These are phyloP conservation scores for carrot (Daucus carota) DNA, from an alignment of 129 eudicot species.

Conservation along the genomic window DNA sequence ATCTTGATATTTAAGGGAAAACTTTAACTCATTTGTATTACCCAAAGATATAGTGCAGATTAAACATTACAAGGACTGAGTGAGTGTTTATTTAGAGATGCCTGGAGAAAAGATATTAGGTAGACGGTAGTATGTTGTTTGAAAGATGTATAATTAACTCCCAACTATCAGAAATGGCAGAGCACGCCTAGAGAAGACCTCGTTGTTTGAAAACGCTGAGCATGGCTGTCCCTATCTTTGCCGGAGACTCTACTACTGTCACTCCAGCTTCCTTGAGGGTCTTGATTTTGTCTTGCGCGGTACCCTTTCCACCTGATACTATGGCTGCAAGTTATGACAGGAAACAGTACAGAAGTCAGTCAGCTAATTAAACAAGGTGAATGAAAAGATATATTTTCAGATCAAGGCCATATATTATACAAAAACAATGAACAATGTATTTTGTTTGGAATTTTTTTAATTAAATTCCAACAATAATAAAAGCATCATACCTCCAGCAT, in stretches of 20 bases:
- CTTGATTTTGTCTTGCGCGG: slow-evolving; percentile 66
- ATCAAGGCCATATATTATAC: not conserved
- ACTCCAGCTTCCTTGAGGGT: slow-evolving; percentile 52
- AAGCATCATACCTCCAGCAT: slow-evolving; percentile 99
- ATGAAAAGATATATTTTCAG: not conserved
- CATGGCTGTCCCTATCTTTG: slow-evolving; percentile 55
- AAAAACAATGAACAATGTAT: not conserved
- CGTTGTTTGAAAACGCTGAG: slow-evolving; percentile 50
- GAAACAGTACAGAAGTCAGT: not conserved
- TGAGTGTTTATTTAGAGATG: not conserved
- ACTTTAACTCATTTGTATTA: not conserved
- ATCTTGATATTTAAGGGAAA: too few species aligned
- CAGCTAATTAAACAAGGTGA: too few species aligned
- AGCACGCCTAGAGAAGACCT: slow-evolving; percentile 29
- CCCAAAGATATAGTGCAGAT: not conserved
- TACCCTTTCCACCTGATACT: slow-evolving; percentile 64
- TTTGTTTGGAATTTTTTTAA: too few species aligned
- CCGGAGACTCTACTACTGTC: slow-evolving; percentile 68
- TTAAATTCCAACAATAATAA: too few species aligned
- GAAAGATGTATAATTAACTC: not conserved
- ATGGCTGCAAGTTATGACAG: slow-evolving; percentile 33
- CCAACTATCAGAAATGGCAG: not conserved
- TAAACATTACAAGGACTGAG: not conserved
- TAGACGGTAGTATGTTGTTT: not conserved
- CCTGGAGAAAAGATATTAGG: not conserved